Evolutionary conservation across 208 protist species (phyloP), one percentile per base, ranked within the genome.

Genomic region (Trypanosoma lewisi): DNA sequence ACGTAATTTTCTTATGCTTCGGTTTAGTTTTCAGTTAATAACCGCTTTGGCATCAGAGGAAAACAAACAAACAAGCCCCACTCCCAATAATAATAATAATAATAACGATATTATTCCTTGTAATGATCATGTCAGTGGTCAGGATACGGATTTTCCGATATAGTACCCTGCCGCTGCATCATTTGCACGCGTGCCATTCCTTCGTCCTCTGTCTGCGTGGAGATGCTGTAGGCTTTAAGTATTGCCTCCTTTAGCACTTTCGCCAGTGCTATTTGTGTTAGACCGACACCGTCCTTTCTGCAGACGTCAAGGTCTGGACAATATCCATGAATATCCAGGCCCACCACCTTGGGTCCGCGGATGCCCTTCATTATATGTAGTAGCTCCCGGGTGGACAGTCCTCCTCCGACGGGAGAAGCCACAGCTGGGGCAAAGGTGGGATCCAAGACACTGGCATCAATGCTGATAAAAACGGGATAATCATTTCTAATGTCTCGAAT

Each of bases 401-500:
- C 87, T 25, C 87, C 87, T 3, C 78, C 65, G 21, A 87, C 71
- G 0, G 87, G 84, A 12, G 36, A 49, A 21, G 62, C 57, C 30
- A 91, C 84, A 2, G 68, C 87, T 12, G 84, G 87, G 12, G 87
- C 87, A 55, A 88, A 89, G 4, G 81, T 75, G 0, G 87, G 87
- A 53, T 94, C 84, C n/a, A 94, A 56, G 0, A 89, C 82, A 55
- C 82, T 77, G 14, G 79, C 78, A 63, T 94, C 74, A 63, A 94
- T 83, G 64, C 78, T 87, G 48, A 94, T 74, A 60, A 91, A 91
- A 16, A 94, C 83, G 6, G 83, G 83, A 54, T 83, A 94, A 69
- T 91, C 84, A 66, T 94, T 94, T 33, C 85, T 67, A 50, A 94
- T 89, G 63, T 94, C 87, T 16, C 84, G 78, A 59, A 94, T 87